phyloP scores from a whole-genome alignment of 208 protist species.

The Porcisia hertigi region DNA sequence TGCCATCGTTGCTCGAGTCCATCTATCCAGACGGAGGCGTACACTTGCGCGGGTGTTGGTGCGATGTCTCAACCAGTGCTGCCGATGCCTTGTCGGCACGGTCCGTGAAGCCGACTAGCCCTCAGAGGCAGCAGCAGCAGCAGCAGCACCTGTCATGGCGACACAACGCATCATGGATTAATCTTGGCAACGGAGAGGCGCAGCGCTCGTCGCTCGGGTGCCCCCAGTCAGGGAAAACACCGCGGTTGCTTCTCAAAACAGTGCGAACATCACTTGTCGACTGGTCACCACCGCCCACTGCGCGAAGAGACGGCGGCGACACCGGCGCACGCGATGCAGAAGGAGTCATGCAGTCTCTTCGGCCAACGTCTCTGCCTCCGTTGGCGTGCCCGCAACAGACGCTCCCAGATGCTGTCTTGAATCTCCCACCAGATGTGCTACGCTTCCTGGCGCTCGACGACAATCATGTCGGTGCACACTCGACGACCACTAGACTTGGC shows the following conservation, averaged over 20 bases:
- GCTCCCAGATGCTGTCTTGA: background rate
- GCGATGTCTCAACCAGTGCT: background rate
- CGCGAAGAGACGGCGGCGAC: background rate
- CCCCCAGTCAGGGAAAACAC: background rate
- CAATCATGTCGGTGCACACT: background rate
- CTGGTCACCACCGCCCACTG: background rate
- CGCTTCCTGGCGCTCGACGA: background rate
- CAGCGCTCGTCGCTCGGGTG: background rate
- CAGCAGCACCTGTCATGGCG: background rate
- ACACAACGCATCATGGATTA: background rate
- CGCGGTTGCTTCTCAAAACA: background rate
- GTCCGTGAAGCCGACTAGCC: background rate
- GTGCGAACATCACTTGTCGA: background rate
- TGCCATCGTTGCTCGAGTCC: constrained; percentile 43
- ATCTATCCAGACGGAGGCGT: constrained; percentile 50
- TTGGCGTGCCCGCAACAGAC: background rate
- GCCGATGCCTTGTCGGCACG: background rate
- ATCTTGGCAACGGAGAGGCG: background rate
- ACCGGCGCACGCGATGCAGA: background rate
- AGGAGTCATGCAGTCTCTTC: background rate
- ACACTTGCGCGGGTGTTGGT: constrained; percentile 44
- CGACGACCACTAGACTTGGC: background rate
- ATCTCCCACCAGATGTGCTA: background rate
- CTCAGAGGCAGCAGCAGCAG: too few species aligned
- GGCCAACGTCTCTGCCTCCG: background rate